phyloP scores from a whole-genome alignment of 1,139 yeast genomes.

The Nakaseomyces uthaithaninus region DNA sequence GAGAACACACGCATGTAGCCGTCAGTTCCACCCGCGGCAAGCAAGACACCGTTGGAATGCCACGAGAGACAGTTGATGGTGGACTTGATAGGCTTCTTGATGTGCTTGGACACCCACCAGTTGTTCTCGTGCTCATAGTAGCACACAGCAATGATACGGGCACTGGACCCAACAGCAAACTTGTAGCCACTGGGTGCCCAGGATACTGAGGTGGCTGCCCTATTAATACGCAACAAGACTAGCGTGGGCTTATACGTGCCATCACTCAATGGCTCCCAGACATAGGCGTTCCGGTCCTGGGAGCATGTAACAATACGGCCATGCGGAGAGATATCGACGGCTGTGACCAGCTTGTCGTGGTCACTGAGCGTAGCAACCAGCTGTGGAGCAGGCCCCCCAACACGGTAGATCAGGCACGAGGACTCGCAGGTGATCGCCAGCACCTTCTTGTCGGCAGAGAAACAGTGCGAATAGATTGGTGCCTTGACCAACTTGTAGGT shows the following conservation, averaged over 20 bases:
- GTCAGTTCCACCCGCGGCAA: slow-evolving; percentile 91
- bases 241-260: slow-evolving; percentile 76
- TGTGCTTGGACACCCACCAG: slow-evolving; percentile 99
- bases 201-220: slow-evolving; percentile 87
- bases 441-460: slow-evolving; percentile 56
- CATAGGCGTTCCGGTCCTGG: slow-evolving; percentile 95
- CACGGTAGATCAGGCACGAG: slow-evolving; percentile 64
- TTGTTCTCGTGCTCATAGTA: slow-evolving; percentile 93
- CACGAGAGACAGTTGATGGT: slow-evolving; percentile 80
- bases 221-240: slow-evolving; percentile 81
- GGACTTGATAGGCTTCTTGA: slow-evolving; percentile 85
- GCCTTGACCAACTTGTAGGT: slow-evolving; percentile 64
- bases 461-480: slow-evolving; percentile 88
- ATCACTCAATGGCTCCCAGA: slow-evolving; percentile 72
- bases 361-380: slow-evolving; percentile 58
- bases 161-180: slow-evolving; percentile 96
- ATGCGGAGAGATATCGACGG: slow-evolving; percentile 82
- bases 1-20: slow-evolving; percentile 92
- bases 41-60: slow-evolving; percentile 89
- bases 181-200: slow-evolving; percentile 93
- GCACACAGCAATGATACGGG: slow-evolving; percentile 89
- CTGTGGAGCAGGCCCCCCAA: slow-evolving; percentile 36
- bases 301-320: slow-evolving; percentile 95
- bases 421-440: slow-evolving; percentile 79
- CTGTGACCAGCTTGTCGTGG: slow-evolving; percentile 92